Conservation (phyloP, 129 eudicot species). For the Smallanthus sonchifolius region DNA sequence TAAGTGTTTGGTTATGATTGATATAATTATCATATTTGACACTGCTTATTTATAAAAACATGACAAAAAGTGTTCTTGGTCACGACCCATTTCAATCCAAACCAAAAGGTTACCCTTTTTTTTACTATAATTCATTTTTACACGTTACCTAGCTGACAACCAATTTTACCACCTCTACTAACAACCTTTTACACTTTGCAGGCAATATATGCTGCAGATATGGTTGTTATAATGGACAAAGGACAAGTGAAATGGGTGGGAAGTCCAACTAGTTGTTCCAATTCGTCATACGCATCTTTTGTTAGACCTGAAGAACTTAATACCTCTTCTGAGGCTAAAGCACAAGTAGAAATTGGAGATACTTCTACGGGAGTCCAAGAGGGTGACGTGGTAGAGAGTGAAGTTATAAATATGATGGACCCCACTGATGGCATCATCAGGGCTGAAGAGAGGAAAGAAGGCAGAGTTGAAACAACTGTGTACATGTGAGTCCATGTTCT, state of each 20-base stretch:
- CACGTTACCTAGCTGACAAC: not conserved
- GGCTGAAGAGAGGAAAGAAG: slow-evolving; percentile 78
- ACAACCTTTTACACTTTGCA: slow-evolving; percentile 29
- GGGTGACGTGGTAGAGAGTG: slow-evolving; percentile 32
- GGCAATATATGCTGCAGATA: slow-evolving; percentile 84
- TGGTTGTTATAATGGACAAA: slow-evolving; percentile 74
- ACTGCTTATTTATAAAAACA: not conserved
- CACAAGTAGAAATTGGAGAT: slow-evolving; percentile 23
- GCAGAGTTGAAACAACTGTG: slow-evolving; percentile 75
- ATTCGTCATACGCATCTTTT: slow-evolving; percentile 40
- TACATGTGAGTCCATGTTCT: slow-evolving; percentile 56
- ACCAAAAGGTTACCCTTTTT: not conserved
- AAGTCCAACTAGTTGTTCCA: slow-evolving; percentile 51
- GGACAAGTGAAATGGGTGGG: slow-evolving; percentile 84
- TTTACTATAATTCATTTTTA: not conserved
- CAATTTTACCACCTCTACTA: not conserved
- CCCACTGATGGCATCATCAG: slow-evolving; percentile 38
- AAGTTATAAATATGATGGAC: slow-evolving; percentile 29
- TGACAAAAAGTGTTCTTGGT: slow-evolving; percentile 1
- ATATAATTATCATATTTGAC: not conserved
- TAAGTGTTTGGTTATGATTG: not conserved
- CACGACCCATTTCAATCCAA: not conserved
- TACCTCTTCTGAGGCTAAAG: slow-evolving; percentile 25
- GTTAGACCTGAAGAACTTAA: slow-evolving; percentile 34
- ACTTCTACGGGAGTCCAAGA: slow-evolving; percentile 19